phyloP scores from a whole-genome alignment of 1,139 yeast genomes.

The Taphrina communis region DNA sequence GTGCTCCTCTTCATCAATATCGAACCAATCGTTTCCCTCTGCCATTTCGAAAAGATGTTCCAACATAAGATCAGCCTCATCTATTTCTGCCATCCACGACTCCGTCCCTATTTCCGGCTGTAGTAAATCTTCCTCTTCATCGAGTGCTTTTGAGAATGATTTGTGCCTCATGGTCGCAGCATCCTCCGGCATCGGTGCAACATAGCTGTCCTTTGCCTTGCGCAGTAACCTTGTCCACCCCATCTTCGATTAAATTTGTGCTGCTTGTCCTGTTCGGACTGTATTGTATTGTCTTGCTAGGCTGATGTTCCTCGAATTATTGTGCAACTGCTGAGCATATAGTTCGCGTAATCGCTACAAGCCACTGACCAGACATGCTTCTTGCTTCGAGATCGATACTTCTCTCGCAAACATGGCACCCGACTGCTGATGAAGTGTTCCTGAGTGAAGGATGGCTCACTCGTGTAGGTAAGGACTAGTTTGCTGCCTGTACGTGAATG shows the following conservation, averaged over 20 bases:
- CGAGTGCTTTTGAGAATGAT: slow-evolving; percentile 13
- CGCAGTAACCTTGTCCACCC: slow-evolving; percentile 3
- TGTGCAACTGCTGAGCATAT: no score
- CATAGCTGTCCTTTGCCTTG: slow-evolving; percentile 8
- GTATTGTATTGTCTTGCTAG: no score
- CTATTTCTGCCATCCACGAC: slow-evolving; percentile 40
- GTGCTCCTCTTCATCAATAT: slow-evolving; percentile 39
- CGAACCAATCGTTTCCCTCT: slow-evolving; percentile 41
- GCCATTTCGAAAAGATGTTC: slow-evolving; percentile 43
- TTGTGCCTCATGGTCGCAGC: neutral
- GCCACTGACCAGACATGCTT: no score
- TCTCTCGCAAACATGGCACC: no score
- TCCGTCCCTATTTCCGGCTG: slow-evolving; percentile 16
- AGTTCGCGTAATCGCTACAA: no score
- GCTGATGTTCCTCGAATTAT: no score
- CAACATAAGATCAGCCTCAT: slow-evolving; percentile 45
- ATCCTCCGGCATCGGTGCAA: slow-evolving; percentile 1
- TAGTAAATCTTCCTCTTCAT: slow-evolving; percentile 24
- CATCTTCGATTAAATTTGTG: neutral
- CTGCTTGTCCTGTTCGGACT: no score
- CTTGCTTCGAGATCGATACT: no score
- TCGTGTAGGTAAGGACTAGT: no score
- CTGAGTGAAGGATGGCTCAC: no score
- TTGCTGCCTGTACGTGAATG: no score
- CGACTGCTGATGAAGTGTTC: no score